Conservation (phyloP, 1,284 basidiomycete genomes). For the Ganoderma multipileum region DNA sequence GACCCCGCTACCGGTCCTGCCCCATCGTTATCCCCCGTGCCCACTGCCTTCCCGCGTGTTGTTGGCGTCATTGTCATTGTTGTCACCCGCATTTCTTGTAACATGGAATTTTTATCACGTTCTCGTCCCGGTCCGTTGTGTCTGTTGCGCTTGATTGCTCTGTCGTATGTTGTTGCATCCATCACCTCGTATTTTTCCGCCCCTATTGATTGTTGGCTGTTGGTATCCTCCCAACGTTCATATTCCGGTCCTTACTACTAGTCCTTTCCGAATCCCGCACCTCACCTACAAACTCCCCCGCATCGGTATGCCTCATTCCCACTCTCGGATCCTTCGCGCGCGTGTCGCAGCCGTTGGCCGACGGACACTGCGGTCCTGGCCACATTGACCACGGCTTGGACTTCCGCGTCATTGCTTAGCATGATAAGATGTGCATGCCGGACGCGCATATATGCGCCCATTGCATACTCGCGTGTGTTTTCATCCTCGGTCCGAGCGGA, state of each 20-base stretch:
- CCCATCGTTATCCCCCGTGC: neutral
- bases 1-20: neutral
- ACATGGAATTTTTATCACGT: slow-evolving; percentile 1
- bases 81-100: slow-evolving; percentile 1
- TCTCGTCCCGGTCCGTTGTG: no score
- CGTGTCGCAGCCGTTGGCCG: neutral
- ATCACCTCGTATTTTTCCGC: neutral
- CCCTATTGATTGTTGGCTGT: neutral
- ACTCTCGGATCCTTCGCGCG: neutral
- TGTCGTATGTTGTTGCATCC: neutral
- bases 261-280: no score
- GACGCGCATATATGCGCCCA: neutral
- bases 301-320: neutral
- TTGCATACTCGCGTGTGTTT: no score
- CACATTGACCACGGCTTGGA: neutral
- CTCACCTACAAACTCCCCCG: neutral
- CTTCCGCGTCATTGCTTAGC: neutral
- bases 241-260: no score
- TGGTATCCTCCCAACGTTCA: neutral
- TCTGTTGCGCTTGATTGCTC: no score
- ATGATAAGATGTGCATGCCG: neutral
- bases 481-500: neutral
- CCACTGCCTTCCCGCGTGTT: neutral
- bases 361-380: neutral
- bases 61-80: neutral